Evolutionary conservation across 2,329 filamentous ascomycete genomes (phyloP).

Genomic region (Ophiostoma piceae): DNA sequence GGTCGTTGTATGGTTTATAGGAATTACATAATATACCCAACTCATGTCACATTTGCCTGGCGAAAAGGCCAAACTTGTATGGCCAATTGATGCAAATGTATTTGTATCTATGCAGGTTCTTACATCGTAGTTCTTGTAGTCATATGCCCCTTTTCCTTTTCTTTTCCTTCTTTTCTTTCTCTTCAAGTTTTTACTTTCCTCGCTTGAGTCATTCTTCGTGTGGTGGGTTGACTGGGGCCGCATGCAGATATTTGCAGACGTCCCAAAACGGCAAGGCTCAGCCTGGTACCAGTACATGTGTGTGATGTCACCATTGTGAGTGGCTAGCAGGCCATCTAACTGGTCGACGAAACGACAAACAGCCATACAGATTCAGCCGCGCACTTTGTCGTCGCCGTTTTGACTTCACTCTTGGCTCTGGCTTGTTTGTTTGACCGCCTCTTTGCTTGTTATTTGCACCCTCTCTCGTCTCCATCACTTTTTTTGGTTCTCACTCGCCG

Average conservation of each 20-base stretch:
- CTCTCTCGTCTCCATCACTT: neutral
- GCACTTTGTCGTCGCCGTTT: neutral
- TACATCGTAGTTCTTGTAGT: neutral
- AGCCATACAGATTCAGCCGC: neutral
- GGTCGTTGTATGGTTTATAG: neutral
- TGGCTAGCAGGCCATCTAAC: slow-evolving; percentile 16
- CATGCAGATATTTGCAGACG: neutral
- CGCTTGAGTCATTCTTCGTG: neutral
- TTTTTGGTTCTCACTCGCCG: neutral
- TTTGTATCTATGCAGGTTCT: too few species aligned
- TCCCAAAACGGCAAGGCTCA: neutral
- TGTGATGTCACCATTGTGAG: slow-evolving; percentile 23
- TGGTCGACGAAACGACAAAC: slow-evolving; percentile 3
- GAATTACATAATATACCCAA: neutral
- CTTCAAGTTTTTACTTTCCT: neutral
- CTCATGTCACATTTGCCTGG: neutral
- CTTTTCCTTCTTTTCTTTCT: neutral
- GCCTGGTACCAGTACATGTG: slow-evolving; percentile 17
- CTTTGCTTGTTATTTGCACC: neutral
- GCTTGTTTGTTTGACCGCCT: neutral
- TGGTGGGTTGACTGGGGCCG: neutral
- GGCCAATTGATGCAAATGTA: neutral
- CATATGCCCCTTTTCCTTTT: neutral
- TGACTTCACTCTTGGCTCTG: neutral
- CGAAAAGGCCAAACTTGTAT: neutral